These are phyloP conservation scores for Oxytropis ochrocephala DNA, from an alignment of 306 rosid species.

Conservation along the genomic window DNA sequence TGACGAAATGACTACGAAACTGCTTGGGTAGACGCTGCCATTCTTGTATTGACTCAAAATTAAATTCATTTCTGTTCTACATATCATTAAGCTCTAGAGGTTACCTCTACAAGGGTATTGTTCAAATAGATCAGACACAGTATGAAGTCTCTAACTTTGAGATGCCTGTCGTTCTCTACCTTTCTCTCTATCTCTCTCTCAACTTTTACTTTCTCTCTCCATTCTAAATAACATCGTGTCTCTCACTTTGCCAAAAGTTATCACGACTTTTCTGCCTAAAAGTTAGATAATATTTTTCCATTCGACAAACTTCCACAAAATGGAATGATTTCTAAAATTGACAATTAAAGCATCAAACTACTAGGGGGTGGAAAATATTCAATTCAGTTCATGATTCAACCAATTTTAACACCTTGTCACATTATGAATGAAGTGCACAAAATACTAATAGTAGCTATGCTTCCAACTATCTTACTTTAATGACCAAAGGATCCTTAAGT, in stretches of 20 bases:
- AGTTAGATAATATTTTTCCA: no score
- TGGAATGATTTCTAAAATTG: not conserved
- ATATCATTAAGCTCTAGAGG: no score
- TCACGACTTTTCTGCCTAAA: no score
- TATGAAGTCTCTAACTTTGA: no score
- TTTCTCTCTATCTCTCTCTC: no score
- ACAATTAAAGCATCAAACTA: constrained; percentile 2
- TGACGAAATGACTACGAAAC: not conserved
- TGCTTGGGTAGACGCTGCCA: not conserved
- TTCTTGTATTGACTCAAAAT: not conserved
- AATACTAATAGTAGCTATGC: not conserved
- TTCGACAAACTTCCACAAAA: not conserved
- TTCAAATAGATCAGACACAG: not conserved
- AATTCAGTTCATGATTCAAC: not conserved
- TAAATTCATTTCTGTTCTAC: not conserved
- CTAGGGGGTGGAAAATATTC: not conserved
- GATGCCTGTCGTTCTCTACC: no score
- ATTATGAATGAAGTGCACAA: not conserved
- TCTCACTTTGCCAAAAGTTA: no score
- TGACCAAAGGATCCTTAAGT: constrained; percentile 71
- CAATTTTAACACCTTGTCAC: not conserved
- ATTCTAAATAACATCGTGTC: no score
- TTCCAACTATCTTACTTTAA: constrained; percentile 38
- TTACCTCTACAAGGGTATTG: constrained; percentile 1
- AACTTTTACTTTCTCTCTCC: no score